Evolutionary conservation across 805 yeast species (phyloP).

Genomic region (Torulaspora delbrueckii): DNA sequence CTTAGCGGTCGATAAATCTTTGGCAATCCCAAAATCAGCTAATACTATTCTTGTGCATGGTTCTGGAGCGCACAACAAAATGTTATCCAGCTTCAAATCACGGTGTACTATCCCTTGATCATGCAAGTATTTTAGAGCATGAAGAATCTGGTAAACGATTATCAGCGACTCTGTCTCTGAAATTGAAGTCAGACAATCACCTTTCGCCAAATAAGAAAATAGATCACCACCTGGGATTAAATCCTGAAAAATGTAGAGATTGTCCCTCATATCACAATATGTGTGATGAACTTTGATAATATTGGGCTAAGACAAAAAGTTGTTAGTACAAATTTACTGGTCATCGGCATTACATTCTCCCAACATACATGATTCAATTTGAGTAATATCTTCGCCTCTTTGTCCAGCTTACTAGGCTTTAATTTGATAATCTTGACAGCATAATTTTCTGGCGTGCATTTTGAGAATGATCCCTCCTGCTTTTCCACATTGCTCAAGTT

Average conservation of each 20-base stretch:
- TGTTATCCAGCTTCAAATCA: slow-evolving; percentile 63
- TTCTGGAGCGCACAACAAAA: slow-evolving; percentile 49
- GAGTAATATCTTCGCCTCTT: slow-evolving; percentile 43
- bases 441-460: slow-evolving; percentile 31
- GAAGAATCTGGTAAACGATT: slow-evolving; percentile 51
- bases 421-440: slow-evolving; percentile 48
- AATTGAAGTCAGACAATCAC: slow-evolving; percentile 38
- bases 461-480: slow-evolving; percentile 29
- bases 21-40: slow-evolving; percentile 67
- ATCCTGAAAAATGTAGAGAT: slow-evolving; percentile 46
- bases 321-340: background rate
- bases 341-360: no score
- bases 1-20: slow-evolving; percentile 27
- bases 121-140: slow-evolving; percentile 55
- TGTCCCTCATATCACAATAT: slow-evolving; percentile 20
- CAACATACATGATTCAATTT: slow-evolving; percentile 39
- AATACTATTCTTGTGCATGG: slow-evolving; percentile 50
- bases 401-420: slow-evolving; percentile 29
- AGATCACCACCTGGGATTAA: slow-evolving; percentile 54
- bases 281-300: slow-evolving; percentile 44
- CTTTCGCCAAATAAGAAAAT: slow-evolving; percentile 48
- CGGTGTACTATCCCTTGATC: slow-evolving; percentile 53
- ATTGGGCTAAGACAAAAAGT: slow-evolving; percentile 37
- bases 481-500: slow-evolving; percentile 5
- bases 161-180: slow-evolving; percentile 53